These are phyloP conservation scores for Dysphania ambrosioides DNA, from an alignment of 148 eudicot species.

Conservation along the genomic window DNA sequence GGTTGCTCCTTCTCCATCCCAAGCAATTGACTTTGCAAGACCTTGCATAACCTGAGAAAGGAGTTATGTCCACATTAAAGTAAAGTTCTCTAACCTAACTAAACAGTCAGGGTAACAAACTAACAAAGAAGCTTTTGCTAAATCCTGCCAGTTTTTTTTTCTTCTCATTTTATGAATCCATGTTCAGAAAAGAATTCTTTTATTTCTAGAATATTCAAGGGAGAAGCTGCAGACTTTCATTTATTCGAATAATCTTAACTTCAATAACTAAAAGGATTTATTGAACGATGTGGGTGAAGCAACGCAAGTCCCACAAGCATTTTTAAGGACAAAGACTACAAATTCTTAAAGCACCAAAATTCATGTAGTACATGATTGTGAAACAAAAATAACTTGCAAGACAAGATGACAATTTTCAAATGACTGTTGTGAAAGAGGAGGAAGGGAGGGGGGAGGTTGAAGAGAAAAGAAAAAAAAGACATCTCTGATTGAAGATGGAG, in stretches of 20 bases:
- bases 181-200: neutral
- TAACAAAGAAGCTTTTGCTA: neutral
- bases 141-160: neutral
- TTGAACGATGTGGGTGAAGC: no score
- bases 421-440: neutral
- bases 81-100: neutral
- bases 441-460: no score
- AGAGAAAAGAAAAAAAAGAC: neutral
- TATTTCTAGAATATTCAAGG: neutral
- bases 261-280: no score
- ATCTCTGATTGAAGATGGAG: neutral
- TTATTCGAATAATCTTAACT: neutral
- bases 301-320: neutral
- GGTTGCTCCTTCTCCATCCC: conserved; percentile 99
- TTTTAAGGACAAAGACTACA: conserved; percentile 1
- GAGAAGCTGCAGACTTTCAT: neutral
- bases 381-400: neutral
- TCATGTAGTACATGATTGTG: neutral
- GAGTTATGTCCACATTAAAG: neutral
- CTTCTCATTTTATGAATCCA: neutral
- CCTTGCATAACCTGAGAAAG: conserved; percentile 91
- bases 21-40: conserved; percentile 96
- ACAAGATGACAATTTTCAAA: neutral
- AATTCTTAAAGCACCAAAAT: neutral
- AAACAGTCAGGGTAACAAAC: neutral